A percentile compares a stretch with the other conserved stretches of the same genome.
These are phyloP conservation scores for Spiraea crenata DNA, from an alignment of 331 rosid genomes.

Conservation along the genomic window DNA sequence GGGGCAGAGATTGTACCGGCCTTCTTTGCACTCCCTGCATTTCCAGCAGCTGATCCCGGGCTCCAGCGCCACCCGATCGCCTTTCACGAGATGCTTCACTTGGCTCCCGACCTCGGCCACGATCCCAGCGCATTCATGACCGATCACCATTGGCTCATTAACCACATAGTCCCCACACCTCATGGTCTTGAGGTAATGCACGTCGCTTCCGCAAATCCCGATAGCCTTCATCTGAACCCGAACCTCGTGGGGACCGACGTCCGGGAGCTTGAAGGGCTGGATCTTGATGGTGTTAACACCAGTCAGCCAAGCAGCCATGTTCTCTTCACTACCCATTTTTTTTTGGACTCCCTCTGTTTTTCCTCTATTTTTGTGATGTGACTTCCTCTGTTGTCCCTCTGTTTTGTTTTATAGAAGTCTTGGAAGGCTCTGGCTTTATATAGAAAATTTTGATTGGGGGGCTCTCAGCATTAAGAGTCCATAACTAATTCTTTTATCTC, in stretches of 20 bases:
- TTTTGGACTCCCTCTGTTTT: too few species aligned
- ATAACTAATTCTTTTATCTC: too few species aligned
- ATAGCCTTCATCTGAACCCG: slow-evolving; percentile 76
- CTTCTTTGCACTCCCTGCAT: slow-evolving; percentile 64
- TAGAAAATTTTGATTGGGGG: too few species aligned
- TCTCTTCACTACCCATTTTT: slow-evolving; percentile 27
- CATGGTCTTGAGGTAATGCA: slow-evolving; percentile 79
- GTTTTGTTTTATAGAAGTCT: too few species aligned
- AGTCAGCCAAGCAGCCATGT: slow-evolving; percentile 95
- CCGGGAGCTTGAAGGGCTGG: slow-evolving; percentile 82
- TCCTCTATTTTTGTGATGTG: too few species aligned
- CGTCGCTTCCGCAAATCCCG: slow-evolving; percentile 93
- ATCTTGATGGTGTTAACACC: slow-evolving; percentile 71
- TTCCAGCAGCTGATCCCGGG: slow-evolving; percentile 85
- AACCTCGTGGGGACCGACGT: slow-evolving; percentile 79
- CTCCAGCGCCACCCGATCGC: slow-evolving; percentile 81
- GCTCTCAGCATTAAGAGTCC: too few species aligned
- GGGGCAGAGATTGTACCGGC: slow-evolving; percentile 79
- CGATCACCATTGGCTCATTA: slow-evolving; percentile 90
- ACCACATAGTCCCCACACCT: slow-evolving; percentile 67
- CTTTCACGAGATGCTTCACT: slow-evolving; percentile 51
- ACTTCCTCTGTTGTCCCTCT: too few species aligned
- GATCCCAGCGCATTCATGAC: slow-evolving; percentile 92
- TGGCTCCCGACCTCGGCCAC: slow-evolving; percentile 72
- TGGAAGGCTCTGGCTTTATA: too few species aligned